Conservation (phyloP, 1,284 basidiomycete genomes). For the Calocybe gambosa region DNA sequence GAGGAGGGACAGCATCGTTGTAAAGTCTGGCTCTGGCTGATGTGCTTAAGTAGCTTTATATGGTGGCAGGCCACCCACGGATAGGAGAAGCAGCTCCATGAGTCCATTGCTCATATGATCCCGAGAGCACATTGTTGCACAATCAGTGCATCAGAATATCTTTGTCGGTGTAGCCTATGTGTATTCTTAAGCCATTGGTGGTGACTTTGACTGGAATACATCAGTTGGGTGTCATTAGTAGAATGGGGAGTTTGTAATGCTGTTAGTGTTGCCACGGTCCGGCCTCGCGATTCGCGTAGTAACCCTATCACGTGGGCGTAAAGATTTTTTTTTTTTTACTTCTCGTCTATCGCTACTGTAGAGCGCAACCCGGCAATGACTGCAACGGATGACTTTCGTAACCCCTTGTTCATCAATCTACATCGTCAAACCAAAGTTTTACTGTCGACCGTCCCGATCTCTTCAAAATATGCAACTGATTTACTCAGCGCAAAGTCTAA, state of each 20-base stretch:
- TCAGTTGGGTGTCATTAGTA: too few species aligned
- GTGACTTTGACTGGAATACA: too few species aligned
- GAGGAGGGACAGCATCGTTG: slow-evolving; percentile 13
- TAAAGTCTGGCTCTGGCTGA: not conserved
- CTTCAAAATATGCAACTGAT: slow-evolving; percentile 28
- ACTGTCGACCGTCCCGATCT: slow-evolving; percentile 33
- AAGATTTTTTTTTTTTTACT: not conserved
- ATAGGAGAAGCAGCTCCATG: not conserved
- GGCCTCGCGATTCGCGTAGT: too few species aligned
- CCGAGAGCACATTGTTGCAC: not conserved
- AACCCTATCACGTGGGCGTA: not conserved
- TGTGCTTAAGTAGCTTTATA: too few species aligned
- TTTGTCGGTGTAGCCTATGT: not conserved
- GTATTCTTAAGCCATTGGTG: too few species aligned
- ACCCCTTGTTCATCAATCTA: slow-evolving; percentile 48
- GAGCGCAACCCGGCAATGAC: slow-evolving; percentile 7
- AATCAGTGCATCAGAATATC: not conserved
- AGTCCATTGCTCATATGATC: not conserved
- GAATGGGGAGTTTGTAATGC: too few species aligned
- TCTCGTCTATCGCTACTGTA: not conserved
- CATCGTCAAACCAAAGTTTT: slow-evolving; percentile 41
- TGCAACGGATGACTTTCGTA: slow-evolving; percentile 23
- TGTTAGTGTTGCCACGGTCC: too few species aligned
- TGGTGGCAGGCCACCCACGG: not conserved
- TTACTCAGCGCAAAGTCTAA: slow-evolving; percentile 33